Percentiles rank a stretch among this genome's conserved stretches.
These are phyloP conservation scores for Mycena belliarum DNA, from an alignment of 768 basidiomycete species.

Conservation along the genomic window DNA sequence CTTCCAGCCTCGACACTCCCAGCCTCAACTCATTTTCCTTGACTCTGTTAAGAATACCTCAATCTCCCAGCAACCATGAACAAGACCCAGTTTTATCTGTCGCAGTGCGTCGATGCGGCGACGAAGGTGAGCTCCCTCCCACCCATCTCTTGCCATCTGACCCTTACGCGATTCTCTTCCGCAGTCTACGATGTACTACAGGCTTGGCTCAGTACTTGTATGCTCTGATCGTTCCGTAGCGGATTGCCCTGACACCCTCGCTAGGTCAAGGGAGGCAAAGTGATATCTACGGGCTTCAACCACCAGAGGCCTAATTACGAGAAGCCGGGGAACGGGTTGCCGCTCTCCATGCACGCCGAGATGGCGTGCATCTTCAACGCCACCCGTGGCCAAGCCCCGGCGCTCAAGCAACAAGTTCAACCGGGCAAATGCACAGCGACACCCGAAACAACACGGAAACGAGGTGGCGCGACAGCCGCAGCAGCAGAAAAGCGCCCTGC, in stretches of 20 bases:
- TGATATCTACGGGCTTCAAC: constrained; percentile 53
- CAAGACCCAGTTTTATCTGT: constrained; percentile 53
- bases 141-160: neutral
- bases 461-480: constrained; percentile 13
- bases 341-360: constrained; percentile 54
- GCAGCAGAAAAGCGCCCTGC: constrained; percentile 10
- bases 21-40: constrained; percentile 8
- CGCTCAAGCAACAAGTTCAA: constrained; percentile 58
- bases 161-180: neutral
- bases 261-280: constrained; percentile 53
- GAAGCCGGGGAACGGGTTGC: constrained; percentile 42
- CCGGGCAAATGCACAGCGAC: constrained; percentile 18
- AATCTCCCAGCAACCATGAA: constrained; percentile 33
- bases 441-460: constrained; percentile 20
- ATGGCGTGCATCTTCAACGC: constrained; percentile 60
- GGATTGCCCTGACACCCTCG: neutral
- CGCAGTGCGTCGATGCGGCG: constrained; percentile 50
- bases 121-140: constrained; percentile 33
- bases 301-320: constrained; percentile 58
- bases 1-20: constrained; percentile 1
- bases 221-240: neutral
- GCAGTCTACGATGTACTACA: constrained; percentile 47
- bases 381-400: constrained; percentile 50
- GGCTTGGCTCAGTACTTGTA: constrained; percentile 44
- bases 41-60: constrained; percentile 7